Evolutionary conservation across 2,329 filamentous ascomycete species (phyloP).

Genomic region (Alternaria infectoria): DNA sequence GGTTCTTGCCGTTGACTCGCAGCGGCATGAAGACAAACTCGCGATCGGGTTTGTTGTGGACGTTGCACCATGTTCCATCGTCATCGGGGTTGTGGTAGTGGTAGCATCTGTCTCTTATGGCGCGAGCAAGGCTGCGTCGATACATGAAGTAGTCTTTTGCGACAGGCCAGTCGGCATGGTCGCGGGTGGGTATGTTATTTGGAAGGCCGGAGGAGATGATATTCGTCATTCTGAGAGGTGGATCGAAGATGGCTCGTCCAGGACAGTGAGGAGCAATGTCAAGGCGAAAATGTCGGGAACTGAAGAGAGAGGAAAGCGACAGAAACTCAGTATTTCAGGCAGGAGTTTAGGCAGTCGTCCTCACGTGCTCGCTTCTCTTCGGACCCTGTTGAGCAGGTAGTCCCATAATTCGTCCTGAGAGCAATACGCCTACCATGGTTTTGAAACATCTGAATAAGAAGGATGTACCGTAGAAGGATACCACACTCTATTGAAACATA

Average conservation of each 20-base stretch:
- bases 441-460: too few relatives aligned
- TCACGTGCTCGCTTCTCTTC: not conserved
- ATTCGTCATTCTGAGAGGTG: not conserved
- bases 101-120: too few relatives aligned
- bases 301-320: not conserved
- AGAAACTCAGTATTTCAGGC: not conserved
- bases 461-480: too few relatives aligned
- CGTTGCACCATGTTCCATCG: not conserved
- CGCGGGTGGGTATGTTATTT: not conserved
- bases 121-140: not conserved
- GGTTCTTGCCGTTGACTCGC: not conserved
- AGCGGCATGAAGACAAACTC: not conserved
- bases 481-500: too few relatives aligned
- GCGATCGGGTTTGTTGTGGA: not conserved
- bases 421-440: not conserved
- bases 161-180: not conserved
- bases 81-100: too few relatives aligned
- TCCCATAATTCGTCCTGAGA: not conserved
- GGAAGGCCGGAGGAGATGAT: not conserved
- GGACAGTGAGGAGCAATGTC: fast-evolving
- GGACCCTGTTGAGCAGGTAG: not conserved
- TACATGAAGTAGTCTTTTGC: not conserved
- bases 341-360: not conserved
- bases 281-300: fast-evolving
- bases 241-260: fast-evolving